Evolutionary conservation across 2,329 filamentous ascomycete species (phyloP).

Genomic region (Penicillium griseofulvum): DNA sequence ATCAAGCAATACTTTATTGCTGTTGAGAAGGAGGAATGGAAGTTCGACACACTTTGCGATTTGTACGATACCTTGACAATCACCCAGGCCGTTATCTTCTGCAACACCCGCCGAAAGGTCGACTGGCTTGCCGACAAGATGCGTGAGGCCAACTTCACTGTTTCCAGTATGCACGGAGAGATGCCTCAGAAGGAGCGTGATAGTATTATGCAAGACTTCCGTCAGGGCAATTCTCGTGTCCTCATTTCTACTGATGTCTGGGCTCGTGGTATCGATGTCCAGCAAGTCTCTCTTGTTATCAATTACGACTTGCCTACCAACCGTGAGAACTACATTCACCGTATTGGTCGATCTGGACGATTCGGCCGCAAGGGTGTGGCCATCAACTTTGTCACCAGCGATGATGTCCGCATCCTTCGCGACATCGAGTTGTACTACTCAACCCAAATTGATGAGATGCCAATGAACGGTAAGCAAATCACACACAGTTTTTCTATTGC

Average conservation of each 20-base stretch:
- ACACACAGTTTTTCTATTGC: not conserved
- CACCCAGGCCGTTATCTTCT: conserved; percentile 99
- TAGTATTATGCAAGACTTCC: conserved; percentile 99
- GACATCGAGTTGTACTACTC: conserved; percentile 99
- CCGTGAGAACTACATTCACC: conserved; percentile 99
- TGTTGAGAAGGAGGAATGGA: conserved; percentile 99
- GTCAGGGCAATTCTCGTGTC: conserved; percentile 95
- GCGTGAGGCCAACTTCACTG: conserved; percentile 96
- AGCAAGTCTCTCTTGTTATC: conserved; percentile 99
- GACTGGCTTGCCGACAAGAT: conserved; percentile 99
- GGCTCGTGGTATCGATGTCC: conserved; percentile 99
- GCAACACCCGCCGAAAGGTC: conserved; percentile 99
- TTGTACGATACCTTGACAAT: conserved; percentile 99
- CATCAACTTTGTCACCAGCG: conserved; percentile 99
- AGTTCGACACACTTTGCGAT: conserved; percentile 97
- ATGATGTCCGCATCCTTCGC: conserved; percentile 99
- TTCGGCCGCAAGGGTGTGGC: conserved; percentile 99
- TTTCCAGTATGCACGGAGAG: conserved; percentile 99
- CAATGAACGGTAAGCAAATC: conserved; percentile 77
- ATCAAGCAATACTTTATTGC: conserved; percentile 99
- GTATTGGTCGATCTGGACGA: conserved; percentile 98
- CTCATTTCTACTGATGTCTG: conserved; percentile 96
- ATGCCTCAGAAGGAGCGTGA: conserved; percentile 99
- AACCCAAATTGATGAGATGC: conserved; percentile 99
- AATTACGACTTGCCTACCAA: conserved; percentile 99